These are phyloP conservation scores for Starmerella gropengiesseri DNA, from an alignment of 805 yeast genomes.

Conservation along the genomic window DNA sequence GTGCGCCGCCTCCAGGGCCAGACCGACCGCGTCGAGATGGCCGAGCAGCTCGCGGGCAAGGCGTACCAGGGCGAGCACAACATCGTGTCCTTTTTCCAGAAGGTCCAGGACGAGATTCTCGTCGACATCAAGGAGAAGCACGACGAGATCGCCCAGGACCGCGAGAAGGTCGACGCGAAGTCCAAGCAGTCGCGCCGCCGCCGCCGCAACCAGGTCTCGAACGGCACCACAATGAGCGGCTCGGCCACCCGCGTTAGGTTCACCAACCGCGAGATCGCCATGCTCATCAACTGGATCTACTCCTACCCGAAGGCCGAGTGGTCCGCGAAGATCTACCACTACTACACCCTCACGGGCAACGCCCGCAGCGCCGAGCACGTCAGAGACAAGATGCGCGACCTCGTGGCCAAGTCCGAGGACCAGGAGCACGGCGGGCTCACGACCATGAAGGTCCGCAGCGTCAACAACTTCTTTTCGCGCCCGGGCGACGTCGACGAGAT, in stretches of 20 bases:
- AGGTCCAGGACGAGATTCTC: slow-evolving; percentile 12
- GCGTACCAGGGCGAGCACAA: slow-evolving; percentile 8
- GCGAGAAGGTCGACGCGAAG: slow-evolving; percentile 20
- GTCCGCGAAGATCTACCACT: slow-evolving; percentile 15
- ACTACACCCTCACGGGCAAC: slow-evolving; percentile 7
- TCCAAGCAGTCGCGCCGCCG: slow-evolving; percentile 18
- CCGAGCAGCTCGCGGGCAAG: slow-evolving; percentile 18
- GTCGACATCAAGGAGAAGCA: slow-evolving; percentile 17
- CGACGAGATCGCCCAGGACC: slow-evolving; percentile 16
- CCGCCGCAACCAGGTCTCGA: slow-evolving; percentile 20
- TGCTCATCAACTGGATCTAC: slow-evolving; percentile 21
- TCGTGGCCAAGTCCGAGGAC: slow-evolving; percentile 13
- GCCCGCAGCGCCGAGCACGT: slow-evolving; percentile 21
- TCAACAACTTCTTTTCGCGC: slow-evolving; percentile 7
- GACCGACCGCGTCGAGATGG: slow-evolving; percentile 21
- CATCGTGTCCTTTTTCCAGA: slow-evolving; percentile 9
- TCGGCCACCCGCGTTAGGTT: slow-evolving; percentile 22
- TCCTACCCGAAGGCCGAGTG: slow-evolving; percentile 17
- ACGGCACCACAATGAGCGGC: slow-evolving; percentile 20
- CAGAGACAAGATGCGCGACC: slow-evolving; percentile 20
- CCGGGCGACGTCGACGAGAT: slow-evolving; percentile 11
- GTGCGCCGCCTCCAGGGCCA: slow-evolving; percentile 22
- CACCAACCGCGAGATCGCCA: slow-evolving; percentile 22
- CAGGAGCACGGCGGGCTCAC: slow-evolving; percentile 15
- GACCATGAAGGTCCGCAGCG: slow-evolving; percentile 11